These are phyloP conservation scores for Xylaria flabelliformis DNA, from an alignment of 495 filamentous ascomycete species.

Conservation along the genomic window DNA sequence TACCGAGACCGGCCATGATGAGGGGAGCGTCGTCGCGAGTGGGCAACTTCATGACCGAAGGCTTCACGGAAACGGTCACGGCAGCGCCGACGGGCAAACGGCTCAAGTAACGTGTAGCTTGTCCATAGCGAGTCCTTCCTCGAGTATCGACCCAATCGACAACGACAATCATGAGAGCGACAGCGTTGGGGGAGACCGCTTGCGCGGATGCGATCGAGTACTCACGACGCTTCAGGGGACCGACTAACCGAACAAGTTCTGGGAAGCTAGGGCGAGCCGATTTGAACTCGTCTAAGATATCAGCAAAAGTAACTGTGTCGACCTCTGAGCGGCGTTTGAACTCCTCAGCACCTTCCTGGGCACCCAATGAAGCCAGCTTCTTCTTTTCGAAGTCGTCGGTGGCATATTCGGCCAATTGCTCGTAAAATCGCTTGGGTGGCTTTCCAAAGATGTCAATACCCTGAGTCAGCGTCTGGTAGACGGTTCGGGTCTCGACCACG, in stretches of 20 bases:
- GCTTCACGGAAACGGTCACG: constrained; percentile 91
- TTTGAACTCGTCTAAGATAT: constrained; percentile 84
- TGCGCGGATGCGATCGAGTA: constrained; percentile 98
- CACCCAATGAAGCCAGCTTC: constrained; percentile 75
- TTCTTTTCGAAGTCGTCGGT: constrained; percentile 81
- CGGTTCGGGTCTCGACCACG: constrained; percentile 85
- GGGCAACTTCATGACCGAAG: constrained; percentile 96
- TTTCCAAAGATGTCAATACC: constrained; percentile 97
- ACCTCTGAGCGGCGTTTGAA: constrained; percentile 95
- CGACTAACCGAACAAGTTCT: constrained; percentile 87
- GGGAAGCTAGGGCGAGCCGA: constrained; percentile 90
- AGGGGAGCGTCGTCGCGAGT: constrained; percentile 82
- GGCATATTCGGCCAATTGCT: constrained; percentile 86
- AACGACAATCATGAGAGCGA: constrained; percentile 97
- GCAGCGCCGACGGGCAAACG: constrained; percentile 72
- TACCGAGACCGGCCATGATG: constrained; percentile 99
- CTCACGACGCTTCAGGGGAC: constrained; percentile 92
- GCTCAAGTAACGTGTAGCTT: constrained; percentile 88
- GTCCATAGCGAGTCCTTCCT: constrained; percentile 89
- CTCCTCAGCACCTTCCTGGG: constrained; percentile 84
- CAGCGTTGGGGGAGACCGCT: constrained; percentile 82
- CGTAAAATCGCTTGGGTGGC: constrained; percentile 97
- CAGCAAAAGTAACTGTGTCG: constrained; percentile 90
- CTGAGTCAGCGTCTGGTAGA: constrained; percentile 90
- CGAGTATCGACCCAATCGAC: constrained; percentile 90